Base-by-base conservation (phyloP, 176 grass and related monocot genomes). In the Elaeis guineensis region DNA sequence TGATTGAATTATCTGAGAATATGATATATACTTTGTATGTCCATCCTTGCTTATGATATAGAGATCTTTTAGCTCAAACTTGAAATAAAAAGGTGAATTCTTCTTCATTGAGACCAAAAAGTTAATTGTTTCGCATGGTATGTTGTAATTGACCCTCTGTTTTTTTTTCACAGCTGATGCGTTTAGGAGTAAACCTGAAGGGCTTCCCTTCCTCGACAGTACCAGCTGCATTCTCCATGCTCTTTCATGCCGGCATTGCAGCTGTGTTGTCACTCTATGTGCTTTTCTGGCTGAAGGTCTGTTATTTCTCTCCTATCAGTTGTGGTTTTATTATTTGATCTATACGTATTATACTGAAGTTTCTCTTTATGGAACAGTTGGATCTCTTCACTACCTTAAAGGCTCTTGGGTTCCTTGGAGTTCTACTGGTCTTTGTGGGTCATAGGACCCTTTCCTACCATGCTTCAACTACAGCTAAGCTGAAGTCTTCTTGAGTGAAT, bases 351-450 rank as follows among this genome's bases (percentile, higher is more conserved):
- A 44, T 44, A 3, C 35, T 44, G 35, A 44, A 44, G 8, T 9
- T 52, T 21, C 11, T 32, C 22, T 25, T 82, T 58, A 54, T 59
- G 67, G 5, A 64, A 64, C 85, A 98, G 88, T 64, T 98, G 79
- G 94, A 93, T 83, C 87, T 98, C 70, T 99, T 99, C 76, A 84
- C 94, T 3, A 99, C 88, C 19, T 65, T 99, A 52, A 99, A 89
- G 74, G 82, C 71, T 19, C 79, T 93, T 7, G 79, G 84, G 25
- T 72, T 93, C 56, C 72, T 99, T 19, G 50, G 59, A 17, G 62
- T 71, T 23, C 81, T 92, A 60, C 81, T 98, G 53, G 73, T 92
- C 51, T 77, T 92, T 16, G 79, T 92, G 49, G 93, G 93, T 30
- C 93, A 98, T 69, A 85, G 84, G 52, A 72, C 84, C 58, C 79